Evolutionary conservation across 148 eudicot genomes (phyloP), one percentile per base, ranked within the genome.

Genomic region (Oxyria digyna): DNA sequence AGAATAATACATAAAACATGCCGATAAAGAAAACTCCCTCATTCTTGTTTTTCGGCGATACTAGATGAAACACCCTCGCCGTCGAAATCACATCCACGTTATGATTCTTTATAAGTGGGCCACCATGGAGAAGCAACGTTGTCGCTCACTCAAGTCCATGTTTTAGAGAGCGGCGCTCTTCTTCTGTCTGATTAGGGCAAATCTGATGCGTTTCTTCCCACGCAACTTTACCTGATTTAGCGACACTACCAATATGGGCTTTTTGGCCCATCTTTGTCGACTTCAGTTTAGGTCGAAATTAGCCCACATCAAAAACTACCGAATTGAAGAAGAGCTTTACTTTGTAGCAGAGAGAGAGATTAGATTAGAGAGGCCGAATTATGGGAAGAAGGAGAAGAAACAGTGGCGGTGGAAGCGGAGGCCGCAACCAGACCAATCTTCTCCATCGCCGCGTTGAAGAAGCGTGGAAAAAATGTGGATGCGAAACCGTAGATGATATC

Each of bases 401-500:
- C 55, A 29, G 57, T 31, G 55, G 71, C n/a, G n/a, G n/a, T n/a
- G n/a, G n/a, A n/a, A n/a, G n/a, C n/a, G n/a, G n/a, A 23, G 71
- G 71, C 12, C 71, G 71, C 13, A 68, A 68, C 23, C 57, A 68
- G 37, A 18, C 38, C 20, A 27, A 24, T 46, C 71, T 68, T 59
- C 40, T 45, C n/a, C n/a, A n/a, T 2, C 71, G 71, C 55, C 71
- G 71, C 4, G 54, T 68, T 21, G 71, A 68, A 68, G 71, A 65
- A 65, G 43, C 68, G 26, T 65, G 18, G n/a, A 14, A n/a, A 33
- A 68, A 68, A 59, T 38, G 31, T 15, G 54, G 55, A 7, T 68
- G 55, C 55, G 46, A n/a, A 43, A 68, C 55, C 59, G 13, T 45
- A 46, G 77, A 70, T 43, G 79, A 67, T 10, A 68, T 73, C 21